phyloP scores from a whole-genome alignment of 345 rosid genomes.

The Sonneratia alba region DNA sequence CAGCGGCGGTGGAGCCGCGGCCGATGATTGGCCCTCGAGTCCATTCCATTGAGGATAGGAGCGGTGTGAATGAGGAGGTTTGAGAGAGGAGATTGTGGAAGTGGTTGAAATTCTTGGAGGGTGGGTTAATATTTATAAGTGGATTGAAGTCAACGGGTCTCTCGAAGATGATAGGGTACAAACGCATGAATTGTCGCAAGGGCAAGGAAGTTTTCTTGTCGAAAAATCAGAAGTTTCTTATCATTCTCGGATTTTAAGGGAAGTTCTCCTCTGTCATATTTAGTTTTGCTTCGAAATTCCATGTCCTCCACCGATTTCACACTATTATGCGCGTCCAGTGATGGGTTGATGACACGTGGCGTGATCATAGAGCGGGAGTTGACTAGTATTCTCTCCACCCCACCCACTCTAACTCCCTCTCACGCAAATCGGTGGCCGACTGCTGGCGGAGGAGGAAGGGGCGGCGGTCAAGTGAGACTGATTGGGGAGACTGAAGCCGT shows the following conservation, averaged over 20 bases:
- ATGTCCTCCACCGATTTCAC: background rate
- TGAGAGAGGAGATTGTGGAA: background rate
- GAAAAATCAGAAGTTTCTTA: too few relatives aligned
- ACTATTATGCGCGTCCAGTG: background rate
- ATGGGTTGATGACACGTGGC: constrained; percentile 23
- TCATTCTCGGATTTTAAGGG: too few relatives aligned
- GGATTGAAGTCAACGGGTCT: background rate
- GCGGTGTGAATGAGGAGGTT: background rate
- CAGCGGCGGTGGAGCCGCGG: constrained; percentile 76
- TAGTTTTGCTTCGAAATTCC: background rate
- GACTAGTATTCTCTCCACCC: constrained; percentile 8
- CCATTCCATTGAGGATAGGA: constrained; percentile 45
- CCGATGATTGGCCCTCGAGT: constrained; percentile 68
- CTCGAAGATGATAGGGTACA: background rate
- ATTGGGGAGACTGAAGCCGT: constrained; percentile 5
- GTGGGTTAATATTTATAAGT: background rate
- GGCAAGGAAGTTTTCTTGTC: background rate
- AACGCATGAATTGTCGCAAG: background rate
- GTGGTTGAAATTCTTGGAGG: background rate
- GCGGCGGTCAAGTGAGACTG: constrained; percentile 12
- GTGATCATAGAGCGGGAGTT: background rate
- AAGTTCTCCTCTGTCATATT: too few relatives aligned
- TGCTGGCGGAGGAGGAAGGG: constrained; percentile 7
- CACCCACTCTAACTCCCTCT: background rate
- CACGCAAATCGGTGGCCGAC: background rate